phyloP scores from a whole-genome alignment of 2,329 filamentous ascomycete species.

The Exophiala bonariae region DNA sequence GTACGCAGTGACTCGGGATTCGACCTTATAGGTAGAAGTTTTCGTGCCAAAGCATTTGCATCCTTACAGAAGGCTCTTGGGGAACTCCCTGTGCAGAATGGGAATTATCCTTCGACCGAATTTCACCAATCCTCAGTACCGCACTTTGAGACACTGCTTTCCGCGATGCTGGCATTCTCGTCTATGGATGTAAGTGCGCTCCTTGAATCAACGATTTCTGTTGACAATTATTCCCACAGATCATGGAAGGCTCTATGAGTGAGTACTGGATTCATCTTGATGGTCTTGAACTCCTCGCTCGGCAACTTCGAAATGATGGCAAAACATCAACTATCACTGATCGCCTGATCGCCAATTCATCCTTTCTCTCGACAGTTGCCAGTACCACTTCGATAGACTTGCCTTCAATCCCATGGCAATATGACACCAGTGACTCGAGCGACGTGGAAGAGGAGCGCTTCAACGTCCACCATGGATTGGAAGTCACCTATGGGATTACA shows the following conservation, averaged over 20 bases:
- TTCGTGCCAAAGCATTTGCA: slow-evolving; percentile 16
- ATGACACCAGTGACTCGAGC: slow-evolving; percentile 1
- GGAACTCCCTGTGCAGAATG: not conserved
- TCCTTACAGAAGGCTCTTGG: slow-evolving; percentile 14
- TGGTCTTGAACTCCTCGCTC: slow-evolving; percentile 17
- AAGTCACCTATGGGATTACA: slow-evolving; percentile 28
- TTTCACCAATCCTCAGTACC: not conserved
- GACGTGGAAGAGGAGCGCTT: slow-evolving; percentile 10
- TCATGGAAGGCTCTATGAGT: slow-evolving; percentile 26
- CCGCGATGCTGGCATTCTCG: slow-evolving; percentile 26
- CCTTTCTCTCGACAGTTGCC: slow-evolving; percentile 24
- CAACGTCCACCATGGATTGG: slow-evolving; percentile 11
- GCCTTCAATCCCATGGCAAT: slow-evolving; percentile 8
- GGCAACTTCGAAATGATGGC: slow-evolving; percentile 4
- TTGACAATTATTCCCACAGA: slow-evolving; percentile 6
- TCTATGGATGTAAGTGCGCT: slow-evolving; percentile 25
- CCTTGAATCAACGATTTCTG: not conserved
- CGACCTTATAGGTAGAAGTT: slow-evolving; percentile 11
- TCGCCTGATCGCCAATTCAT: slow-evolving; percentile 24
- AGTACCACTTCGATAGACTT: slow-evolving; percentile 22
- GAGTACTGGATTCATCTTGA: slow-evolving; percentile 27
- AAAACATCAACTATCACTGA: slow-evolving; percentile 10
- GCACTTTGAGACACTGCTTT: slow-evolving; percentile 15
- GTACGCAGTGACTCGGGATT: slow-evolving; percentile 1
- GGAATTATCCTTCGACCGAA: not conserved